A percentile compares a stretch with the other conserved stretches of the same genome.
phyloP scores from a whole-genome alignment of 2,329 filamentous ascomycete genomes.

The Diaporthe sp. region DNA sequence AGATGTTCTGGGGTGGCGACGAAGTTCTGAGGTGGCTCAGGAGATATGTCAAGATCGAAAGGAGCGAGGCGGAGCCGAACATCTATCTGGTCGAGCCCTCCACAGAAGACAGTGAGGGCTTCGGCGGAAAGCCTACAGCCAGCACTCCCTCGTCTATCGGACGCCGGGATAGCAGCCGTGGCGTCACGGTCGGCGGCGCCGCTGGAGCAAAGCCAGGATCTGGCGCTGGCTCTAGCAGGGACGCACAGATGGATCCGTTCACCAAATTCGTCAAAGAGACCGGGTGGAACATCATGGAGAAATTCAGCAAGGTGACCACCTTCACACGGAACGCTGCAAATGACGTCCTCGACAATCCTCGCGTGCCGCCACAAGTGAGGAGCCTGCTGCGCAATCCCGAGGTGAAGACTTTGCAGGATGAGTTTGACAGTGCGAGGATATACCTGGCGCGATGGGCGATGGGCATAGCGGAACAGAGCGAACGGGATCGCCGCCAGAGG shows the following conservation, averaged over 20 bases:
- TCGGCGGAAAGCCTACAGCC: constrained; percentile 73
- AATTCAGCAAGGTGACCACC: constrained; percentile 96
- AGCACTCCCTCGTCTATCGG: constrained; percentile 58
- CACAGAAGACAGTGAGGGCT: constrained; percentile 85
- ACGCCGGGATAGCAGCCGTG: constrained; percentile 52
- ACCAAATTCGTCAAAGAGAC: constrained; percentile 95
- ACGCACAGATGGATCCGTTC: constrained; percentile 90
- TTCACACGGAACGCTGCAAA: constrained; percentile 94
- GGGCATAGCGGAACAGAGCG: constrained; percentile 97
- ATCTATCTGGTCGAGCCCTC: constrained; percentile 92
- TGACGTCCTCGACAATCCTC: constrained; percentile 91
- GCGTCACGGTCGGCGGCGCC: constrained; percentile 48
- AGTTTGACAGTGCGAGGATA: constrained; percentile 95
- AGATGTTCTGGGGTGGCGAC: constrained; percentile 98
- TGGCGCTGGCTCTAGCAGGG: constrained; percentile 58
- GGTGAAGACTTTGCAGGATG: constrained; percentile 94
- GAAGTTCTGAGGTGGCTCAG: constrained; percentile 93
- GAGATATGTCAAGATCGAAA: constrained; percentile 84
- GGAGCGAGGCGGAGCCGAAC: constrained; percentile 87
- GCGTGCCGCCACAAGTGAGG: constrained; percentile 88
- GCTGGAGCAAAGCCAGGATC: constrained; percentile 48
- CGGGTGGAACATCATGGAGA: constrained; percentile 95
- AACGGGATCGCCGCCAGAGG: constrained; percentile 84
- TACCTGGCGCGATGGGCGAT: constrained; percentile 98
- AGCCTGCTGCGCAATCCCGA: constrained; percentile 90